These are phyloP conservation scores for Tylopilus sp. DNA, from an alignment of 1,284 basidiomycete genomes.

Conservation along the genomic window DNA sequence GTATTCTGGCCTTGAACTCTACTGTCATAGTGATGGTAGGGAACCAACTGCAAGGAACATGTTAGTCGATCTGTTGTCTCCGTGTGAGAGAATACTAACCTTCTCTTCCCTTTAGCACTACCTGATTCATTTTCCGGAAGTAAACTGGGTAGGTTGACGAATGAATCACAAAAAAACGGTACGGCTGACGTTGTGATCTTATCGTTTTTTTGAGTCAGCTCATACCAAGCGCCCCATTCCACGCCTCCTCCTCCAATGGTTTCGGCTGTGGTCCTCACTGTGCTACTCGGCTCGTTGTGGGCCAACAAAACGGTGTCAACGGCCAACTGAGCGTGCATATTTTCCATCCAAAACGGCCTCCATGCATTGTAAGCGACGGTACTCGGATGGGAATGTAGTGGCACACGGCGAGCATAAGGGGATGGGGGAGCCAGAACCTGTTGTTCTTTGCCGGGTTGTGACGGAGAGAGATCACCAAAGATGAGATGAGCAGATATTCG, in stretches of 20 bases:
- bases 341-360: slow-evolving; percentile 35
- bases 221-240: slow-evolving; percentile 57
- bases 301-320: slow-evolving; percentile 40
- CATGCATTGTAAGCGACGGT: slow-evolving; percentile 23
- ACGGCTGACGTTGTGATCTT: slow-evolving; percentile 44
- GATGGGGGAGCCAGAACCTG: slow-evolving; percentile 46
- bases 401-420: slow-evolving; percentile 52
- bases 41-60: slow-evolving; percentile 46
- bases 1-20: slow-evolving; percentile 58
- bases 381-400: slow-evolving; percentile 51
- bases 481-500: slow-evolving; percentile 52
- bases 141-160: slow-evolving; percentile 42
- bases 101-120: slow-evolving; percentile 11
- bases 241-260: slow-evolving; percentile 47
- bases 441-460: slow-evolving; percentile 18
- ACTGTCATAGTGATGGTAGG: slow-evolving; percentile 56
- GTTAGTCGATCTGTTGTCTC: slow-evolving; percentile 17
- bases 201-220: slow-evolving; percentile 43
- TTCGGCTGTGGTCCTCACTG: slow-evolving; percentile 34
- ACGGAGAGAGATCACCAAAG: slow-evolving; percentile 47
- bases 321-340: slow-evolving; percentile 36
- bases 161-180: slow-evolving; percentile 54
- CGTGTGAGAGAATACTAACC: slow-evolving; percentile 11
- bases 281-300: slow-evolving; percentile 37
- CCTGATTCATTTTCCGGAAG: slow-evolving; percentile 36